Percentiles rank a stretch among this genome's conserved stretches.
Evolutionary conservation across 306 rosid genomes (phyloP).

Genomic region (Inga oerstediana): DNA sequence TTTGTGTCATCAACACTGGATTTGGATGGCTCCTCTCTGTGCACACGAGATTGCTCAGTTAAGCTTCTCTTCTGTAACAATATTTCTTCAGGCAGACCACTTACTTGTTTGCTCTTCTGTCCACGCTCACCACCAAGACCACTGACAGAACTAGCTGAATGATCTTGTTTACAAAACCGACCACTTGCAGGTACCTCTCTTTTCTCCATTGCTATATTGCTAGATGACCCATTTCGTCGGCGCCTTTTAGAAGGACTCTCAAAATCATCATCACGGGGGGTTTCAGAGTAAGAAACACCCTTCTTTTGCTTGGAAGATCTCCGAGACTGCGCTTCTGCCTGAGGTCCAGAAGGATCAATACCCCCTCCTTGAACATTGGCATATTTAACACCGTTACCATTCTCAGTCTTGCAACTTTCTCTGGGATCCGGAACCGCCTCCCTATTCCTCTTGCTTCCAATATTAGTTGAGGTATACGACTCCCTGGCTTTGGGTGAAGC

Average conservation of each 20-base stretch:
- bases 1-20: constrained; percentile 38
- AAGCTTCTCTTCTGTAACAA: constrained; percentile 31
- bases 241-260: constrained; percentile 47
- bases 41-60: constrained; percentile 35
- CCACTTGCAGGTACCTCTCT: constrained; percentile 38
- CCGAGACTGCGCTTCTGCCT: constrained; percentile 32
- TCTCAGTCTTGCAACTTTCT: constrained; percentile 38
- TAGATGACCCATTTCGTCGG: constrained; percentile 35
- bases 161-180: constrained; percentile 28
- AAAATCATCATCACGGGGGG: constrained; percentile 41
- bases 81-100: constrained; percentile 37
- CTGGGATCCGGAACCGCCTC: constrained; percentile 39
- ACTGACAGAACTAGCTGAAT: constrained; percentile 33
- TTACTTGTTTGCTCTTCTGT: constrained; percentile 29
- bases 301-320: constrained; percentile 57
- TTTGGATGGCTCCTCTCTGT: constrained; percentile 36
- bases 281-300: constrained; percentile 45
- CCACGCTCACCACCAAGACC: constrained; percentile 19
- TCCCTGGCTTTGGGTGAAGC: constrained; percentile 46
- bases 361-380: constrained; percentile 35
- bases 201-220: constrained; percentile 29
- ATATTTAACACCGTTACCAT: constrained; percentile 31
- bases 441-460: constrained; percentile 56
- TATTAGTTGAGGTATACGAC: constrained; percentile 35
- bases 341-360: constrained; percentile 37